phyloP scores from a whole-genome alignment of 805 yeast genomes.

The Pichia cabralensis region DNA sequence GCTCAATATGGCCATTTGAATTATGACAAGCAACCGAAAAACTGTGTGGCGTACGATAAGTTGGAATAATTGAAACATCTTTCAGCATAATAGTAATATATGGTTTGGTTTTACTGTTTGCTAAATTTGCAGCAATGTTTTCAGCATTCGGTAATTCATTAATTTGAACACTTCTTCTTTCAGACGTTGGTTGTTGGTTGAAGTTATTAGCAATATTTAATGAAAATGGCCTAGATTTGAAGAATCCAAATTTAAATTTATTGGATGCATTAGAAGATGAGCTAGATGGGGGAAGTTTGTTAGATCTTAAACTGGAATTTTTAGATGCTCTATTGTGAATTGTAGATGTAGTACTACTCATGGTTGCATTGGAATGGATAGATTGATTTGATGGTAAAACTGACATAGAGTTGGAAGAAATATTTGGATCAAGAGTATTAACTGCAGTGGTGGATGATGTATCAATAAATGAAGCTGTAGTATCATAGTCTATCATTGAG shows the following conservation, averaged over 20 bases:
- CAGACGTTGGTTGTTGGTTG: conserved; percentile 12
- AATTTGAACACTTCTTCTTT: conserved; percentile 31
- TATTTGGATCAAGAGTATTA: not conserved
- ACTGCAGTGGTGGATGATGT: conserved; percentile 2
- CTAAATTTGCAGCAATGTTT: conserved; percentile 22
- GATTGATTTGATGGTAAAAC: not conserved
- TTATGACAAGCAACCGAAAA: conserved; percentile 34
- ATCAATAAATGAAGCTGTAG: not conserved
- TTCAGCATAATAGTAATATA: conserved; percentile 35
- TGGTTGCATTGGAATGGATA: not conserved
- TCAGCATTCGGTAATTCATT: conserved; percentile 51
- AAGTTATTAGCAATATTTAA: conserved; percentile 34
- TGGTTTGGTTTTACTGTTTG: conserved; percentile 38
- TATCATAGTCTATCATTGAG: not conserved
- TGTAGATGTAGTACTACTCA: not conserved
- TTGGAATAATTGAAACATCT: conserved; percentile 39
- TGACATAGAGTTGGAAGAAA: not conserved
- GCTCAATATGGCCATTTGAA: conserved; percentile 27
- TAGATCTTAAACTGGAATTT: not conserved
- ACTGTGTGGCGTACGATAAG: conserved; percentile 37
- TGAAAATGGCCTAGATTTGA: conserved; percentile 48
- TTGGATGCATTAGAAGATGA: conserved; percentile 6
- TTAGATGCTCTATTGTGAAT: not conserved
- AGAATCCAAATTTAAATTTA: conserved; percentile 23
- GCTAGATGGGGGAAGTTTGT: not conserved